Conservation (phyloP, 106 monocot genomes). For the Vanilla planifolia region DNA sequence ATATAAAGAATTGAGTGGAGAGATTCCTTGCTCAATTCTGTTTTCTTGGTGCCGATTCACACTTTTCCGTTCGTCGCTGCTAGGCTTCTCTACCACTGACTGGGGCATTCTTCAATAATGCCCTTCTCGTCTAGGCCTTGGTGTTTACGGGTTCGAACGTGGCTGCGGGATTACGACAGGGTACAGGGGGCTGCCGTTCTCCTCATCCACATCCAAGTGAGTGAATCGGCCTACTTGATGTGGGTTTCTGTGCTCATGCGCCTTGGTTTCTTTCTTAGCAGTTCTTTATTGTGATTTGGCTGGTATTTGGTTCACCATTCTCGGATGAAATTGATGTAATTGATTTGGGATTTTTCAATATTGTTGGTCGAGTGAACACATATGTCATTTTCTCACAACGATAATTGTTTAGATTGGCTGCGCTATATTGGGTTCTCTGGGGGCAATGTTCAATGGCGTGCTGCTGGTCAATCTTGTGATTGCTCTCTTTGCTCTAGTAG, state of each 20-base stretch:
- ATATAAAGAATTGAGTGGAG: neutral
- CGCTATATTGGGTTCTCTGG: conserved; percentile 57
- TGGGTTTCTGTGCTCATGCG: neutral
- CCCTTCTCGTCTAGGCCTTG: conserved; percentile 5
- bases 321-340: neutral
- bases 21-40: neutral
- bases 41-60: too few species aligned
- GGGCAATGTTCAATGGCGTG: conserved; percentile 61
- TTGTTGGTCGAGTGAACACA: neutral
- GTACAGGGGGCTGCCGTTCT: conserved; percentile 35
- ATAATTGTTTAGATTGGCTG: conserved; percentile 51
- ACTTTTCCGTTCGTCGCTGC: neutral
- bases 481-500: conserved; percentile 62
- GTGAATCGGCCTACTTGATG: neutral
- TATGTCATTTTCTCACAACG: neutral
- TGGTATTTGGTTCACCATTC: neutral
- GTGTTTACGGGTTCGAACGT: conserved; percentile 30
- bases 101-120: neutral
- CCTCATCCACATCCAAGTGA: conserved; percentile 52
- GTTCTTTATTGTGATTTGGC: neutral
- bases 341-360: neutral
- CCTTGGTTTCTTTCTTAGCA: neutral
- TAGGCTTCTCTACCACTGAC: neutral
- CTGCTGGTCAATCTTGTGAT: conserved; percentile 60
- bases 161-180: conserved; percentile 54